Base-by-base conservation (phyloP, 345 rosid species). In the Durio zibethinus region DNA sequence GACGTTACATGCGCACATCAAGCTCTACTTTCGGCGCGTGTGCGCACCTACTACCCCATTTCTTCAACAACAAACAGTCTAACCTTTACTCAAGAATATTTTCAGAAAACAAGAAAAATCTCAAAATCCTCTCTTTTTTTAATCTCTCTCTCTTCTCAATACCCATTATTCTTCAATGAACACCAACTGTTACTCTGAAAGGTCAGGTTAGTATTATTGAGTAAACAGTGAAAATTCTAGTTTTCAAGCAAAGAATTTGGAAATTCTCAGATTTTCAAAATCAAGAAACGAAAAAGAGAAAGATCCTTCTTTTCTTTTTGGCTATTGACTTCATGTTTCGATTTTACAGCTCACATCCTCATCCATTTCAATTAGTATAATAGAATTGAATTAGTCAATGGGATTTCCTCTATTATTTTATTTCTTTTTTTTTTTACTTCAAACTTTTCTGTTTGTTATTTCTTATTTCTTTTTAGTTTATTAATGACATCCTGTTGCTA, bases 301-400 rank as follows among this genome's bases (percentile, higher is more conserved):
- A 47, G 11, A 25, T 7, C 18, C 25, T 66, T 66, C 2, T 21
- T 23, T 42, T 69, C 38, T 10, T 15, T 43, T 20, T 31, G 29
- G 31, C 38, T 48, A 47, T 47, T 70, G 74, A 48, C 14, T 70
- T 45, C 40, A 54, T n/a, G 20, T 56, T 66, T 66, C 16, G 10
- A 10, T 56, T 68, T 59, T 68, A 75, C 75, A 80, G 71, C 67
- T 80, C 78, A 67, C 43, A 68, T 56, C 67, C 70, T 57, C 60
- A 79, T 74, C 78, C 70, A 40, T 72, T 60, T 70, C 62, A 56
- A 59, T 59, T 61, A 12, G 14, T 67, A 57, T 16, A 57, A 23
- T 67, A n/a, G n/a, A n/a, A 20, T 45, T 76, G 11, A 31, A 36
- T n/a, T 20, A 35, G 5, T 38, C 66, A 43, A 69, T 56, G 40